Conservation (phyloP, 164 flowering plant genomes). For the Cinnamomum chago region DNA sequence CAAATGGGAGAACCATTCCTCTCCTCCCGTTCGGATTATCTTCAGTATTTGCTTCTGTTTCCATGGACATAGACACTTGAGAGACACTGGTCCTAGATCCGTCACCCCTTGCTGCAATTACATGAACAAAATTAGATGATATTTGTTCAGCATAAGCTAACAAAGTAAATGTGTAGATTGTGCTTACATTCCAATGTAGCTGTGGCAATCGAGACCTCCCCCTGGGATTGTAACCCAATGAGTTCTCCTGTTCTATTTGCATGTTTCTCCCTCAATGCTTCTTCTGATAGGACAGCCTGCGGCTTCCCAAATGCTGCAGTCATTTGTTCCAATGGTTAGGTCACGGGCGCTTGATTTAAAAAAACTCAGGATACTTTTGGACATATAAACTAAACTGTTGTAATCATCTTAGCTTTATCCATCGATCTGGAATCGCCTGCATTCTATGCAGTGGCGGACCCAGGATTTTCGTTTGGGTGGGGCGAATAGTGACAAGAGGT, state of each 20-base stretch:
- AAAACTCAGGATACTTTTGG: neutral
- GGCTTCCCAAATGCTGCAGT: conserved; percentile 13
- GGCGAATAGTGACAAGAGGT: no score
- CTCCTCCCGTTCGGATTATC: conserved; percentile 19
- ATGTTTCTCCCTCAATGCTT: conserved; percentile 7
- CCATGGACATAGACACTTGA: neutral
- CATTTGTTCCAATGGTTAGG: neutral
- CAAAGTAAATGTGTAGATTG: neutral
- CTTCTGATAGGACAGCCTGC: conserved; percentile 9
- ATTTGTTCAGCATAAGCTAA: neutral
- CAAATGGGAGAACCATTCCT: conserved; percentile 60
- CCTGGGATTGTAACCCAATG: conserved; percentile 5
- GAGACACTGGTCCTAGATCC: neutral
- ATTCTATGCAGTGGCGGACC: no score
- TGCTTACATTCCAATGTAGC: neutral
- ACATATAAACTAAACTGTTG: neutral
- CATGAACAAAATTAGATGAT: no score
- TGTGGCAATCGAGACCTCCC: neutral
- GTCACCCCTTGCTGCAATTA: neutral
- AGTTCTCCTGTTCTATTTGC: conserved; percentile 8
- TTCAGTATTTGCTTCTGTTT: neutral
- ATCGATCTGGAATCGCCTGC: no score
- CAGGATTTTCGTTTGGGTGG: no score
- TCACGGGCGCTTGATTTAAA: neutral
- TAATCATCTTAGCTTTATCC: no score